phyloP scores from a whole-genome alignment of 148 eudicot genomes.

The Vaccinium vitisidaea region DNA sequence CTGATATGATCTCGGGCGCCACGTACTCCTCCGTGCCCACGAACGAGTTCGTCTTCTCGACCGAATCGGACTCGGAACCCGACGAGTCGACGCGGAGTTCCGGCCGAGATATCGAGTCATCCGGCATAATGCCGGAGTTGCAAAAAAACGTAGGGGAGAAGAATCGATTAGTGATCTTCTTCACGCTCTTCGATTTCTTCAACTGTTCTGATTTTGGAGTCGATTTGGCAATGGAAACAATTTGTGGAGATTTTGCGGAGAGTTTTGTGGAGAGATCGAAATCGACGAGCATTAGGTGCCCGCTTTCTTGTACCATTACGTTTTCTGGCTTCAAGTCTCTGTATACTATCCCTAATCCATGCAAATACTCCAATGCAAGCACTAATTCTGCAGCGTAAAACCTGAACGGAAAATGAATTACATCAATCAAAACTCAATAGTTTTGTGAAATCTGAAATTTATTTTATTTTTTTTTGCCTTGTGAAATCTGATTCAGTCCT shows the following conservation, averaged over 20 bases:
- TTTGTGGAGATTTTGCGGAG: slow-evolving; percentile 38
- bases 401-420: slow-evolving; percentile 27
- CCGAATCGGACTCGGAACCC: slow-evolving; percentile 33
- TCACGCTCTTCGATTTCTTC: slow-evolving; percentile 10
- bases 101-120: slow-evolving; percentile 24
- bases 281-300: slow-evolving; percentile 87
- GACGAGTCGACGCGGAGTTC: slow-evolving; percentile 9
- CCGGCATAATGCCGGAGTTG: slow-evolving; percentile 49
- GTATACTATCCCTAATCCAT: slow-evolving; percentile 75
- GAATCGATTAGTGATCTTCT: slow-evolving; percentile 18
- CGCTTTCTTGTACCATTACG: slow-evolving; percentile 67
- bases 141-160: slow-evolving; percentile 27
- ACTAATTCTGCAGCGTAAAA: slow-evolving; percentile 87
- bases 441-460: too few species aligned
- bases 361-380: slow-evolving; percentile 78
- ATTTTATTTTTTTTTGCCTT: too few species aligned
- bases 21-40: slow-evolving; percentile 96
- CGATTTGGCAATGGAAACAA: slow-evolving; percentile 15
- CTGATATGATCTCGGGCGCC: slow-evolving; percentile 72
- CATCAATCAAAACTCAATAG: too few species aligned
- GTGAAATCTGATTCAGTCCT: neutral
- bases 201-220: slow-evolving; percentile 13
- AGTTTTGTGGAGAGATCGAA: slow-evolving; percentile 83
- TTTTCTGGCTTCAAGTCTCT: slow-evolving; percentile 91
- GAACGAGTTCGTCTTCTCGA: slow-evolving; percentile 66